Evolutionary conservation across 2,329 filamentous ascomycete species (phyloP), one percentile per base, ranked within the genome.

Genomic region (Pseudonectria foliicola): DNA sequence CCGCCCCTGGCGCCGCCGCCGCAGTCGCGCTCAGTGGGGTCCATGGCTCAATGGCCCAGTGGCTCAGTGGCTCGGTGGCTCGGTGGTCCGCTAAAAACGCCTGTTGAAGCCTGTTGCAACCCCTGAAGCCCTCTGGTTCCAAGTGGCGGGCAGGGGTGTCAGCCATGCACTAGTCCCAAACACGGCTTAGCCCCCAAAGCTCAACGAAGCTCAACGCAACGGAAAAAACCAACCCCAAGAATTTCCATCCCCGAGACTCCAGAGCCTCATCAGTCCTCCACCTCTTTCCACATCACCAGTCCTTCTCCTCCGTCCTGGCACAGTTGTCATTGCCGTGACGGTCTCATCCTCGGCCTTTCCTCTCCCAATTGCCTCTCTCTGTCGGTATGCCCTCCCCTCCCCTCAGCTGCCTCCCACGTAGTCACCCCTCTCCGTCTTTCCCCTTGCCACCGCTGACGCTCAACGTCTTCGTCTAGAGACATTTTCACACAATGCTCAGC

Each of bases 401-500:
- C 44, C 37, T 43, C 45, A 43, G 31, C 35, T 31, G 38, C 45
- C 43, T 43, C 39, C 43, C 37, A 37, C 39, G 42, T 42, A 27
- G 29, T 26, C 44, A 42, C 47, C 42, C 40, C 41, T 44, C 38
- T 26, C 38, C 39, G 27, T 27, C 35, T 36, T 25, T 37, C 28
- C 8, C 11, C 10, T 34, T 30, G 23, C 28, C 39, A 38, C 36
- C 37, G 45, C 47, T 46, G 40, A 51, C 40, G 42, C 29, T 35
- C 31, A 41, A 40, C 37, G 37, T 25, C 34, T 29, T 34, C 38
- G 31, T 29, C 50, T 44, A 51, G 55, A 55, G 49, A 52, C 39
- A 52, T 56, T 50, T 48, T 56, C 32, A 34, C 48, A 57, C 46
- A 38, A 81, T 81, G 77, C 71, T 80, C 64, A 71, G 73, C 61